Conservation (phyloP, 768 basidiomycete species). For the Mrakia blollopis region DNA sequence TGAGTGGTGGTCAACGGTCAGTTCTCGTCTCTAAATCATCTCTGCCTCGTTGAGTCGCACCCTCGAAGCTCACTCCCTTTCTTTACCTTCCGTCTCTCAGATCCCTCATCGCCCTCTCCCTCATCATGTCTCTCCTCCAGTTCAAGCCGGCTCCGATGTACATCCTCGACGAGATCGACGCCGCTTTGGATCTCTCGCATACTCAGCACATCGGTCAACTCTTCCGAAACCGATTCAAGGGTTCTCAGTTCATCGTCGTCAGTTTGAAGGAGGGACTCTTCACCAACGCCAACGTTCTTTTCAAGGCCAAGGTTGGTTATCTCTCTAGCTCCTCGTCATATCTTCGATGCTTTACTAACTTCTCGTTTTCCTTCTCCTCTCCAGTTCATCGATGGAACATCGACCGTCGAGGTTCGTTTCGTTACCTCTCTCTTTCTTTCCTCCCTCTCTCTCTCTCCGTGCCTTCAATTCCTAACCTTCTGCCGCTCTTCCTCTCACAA, state of each 20-base stretch:
- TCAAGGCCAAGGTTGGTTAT: conserved; percentile 30
- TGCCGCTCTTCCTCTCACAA: too few species aligned
- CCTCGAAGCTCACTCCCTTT: too few species aligned
- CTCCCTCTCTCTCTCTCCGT: background rate
- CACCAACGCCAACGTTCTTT: conserved; percentile 83
- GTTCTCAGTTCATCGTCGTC: conserved; percentile 96
- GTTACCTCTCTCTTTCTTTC: too few species aligned
- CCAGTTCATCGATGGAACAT: conserved; percentile 26
- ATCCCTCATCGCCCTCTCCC: conserved; percentile 91
- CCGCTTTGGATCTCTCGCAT: conserved; percentile 90
- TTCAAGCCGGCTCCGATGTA: conserved; percentile 99
- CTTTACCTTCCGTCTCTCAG: conserved; percentile 47
- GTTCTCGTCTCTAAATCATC: conserved; percentile 37
- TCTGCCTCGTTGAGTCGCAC: background rate
- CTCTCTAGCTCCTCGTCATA: too few species aligned
- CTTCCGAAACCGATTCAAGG: conserved; percentile 96
- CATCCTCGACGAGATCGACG: conserved; percentile 98
- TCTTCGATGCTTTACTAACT: background rate
- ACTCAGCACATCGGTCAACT: conserved; percentile 91
- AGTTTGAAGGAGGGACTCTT: conserved; percentile 94
- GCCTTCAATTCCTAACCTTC: background rate
- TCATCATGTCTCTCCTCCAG: conserved; percentile 98
- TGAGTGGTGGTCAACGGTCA: conserved; percentile 93
- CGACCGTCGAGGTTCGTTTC: conserved; percentile 17
- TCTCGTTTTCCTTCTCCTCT: background rate